Conservation (phyloP, 768 basidiomycete genomes). For the Asterophora lycoperdoides region DNA sequence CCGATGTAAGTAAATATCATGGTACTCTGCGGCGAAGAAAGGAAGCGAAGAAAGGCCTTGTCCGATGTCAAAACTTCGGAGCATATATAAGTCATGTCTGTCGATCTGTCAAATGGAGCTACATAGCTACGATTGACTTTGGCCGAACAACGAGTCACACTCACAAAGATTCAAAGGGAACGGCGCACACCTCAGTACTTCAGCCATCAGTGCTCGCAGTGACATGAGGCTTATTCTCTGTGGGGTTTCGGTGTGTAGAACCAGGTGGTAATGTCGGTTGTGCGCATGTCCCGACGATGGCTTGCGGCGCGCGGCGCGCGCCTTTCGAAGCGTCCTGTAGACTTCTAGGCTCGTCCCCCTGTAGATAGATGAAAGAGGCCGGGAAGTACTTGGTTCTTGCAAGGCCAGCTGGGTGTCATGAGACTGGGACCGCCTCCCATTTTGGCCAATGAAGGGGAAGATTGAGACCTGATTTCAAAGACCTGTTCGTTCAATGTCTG, state of each 20-base stretch:
- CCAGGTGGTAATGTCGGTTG: background rate
- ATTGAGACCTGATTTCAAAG: background rate
- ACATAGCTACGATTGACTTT: background rate
- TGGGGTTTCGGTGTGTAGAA: background rate
- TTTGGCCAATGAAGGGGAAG: background rate
- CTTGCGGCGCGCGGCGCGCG: background rate
- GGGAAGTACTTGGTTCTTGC: background rate
- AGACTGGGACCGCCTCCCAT: conserved; percentile 1
- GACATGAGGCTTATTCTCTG: background rate
- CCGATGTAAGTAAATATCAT: too few relatives aligned
- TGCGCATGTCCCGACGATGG: conserved; percentile 2
- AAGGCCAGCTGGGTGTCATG: conserved; percentile 3
- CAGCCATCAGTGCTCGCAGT: background rate
- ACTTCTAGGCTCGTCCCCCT: conserved; percentile 2
- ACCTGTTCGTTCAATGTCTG: background rate
- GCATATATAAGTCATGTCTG: conserved; percentile 4
- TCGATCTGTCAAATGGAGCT: conserved; percentile 11
- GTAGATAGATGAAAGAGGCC: conserved; percentile 7
- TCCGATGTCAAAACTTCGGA: background rate
- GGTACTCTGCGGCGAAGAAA: background rate
- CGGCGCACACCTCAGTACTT: background rate
- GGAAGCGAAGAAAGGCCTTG: background rate
- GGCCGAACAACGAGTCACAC: background rate
- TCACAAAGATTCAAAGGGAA: background rate
- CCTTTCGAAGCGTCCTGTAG: background rate